Conservation (phyloP, 2,329 filamentous ascomycete species). For the Scorias spongiosa region DNA sequence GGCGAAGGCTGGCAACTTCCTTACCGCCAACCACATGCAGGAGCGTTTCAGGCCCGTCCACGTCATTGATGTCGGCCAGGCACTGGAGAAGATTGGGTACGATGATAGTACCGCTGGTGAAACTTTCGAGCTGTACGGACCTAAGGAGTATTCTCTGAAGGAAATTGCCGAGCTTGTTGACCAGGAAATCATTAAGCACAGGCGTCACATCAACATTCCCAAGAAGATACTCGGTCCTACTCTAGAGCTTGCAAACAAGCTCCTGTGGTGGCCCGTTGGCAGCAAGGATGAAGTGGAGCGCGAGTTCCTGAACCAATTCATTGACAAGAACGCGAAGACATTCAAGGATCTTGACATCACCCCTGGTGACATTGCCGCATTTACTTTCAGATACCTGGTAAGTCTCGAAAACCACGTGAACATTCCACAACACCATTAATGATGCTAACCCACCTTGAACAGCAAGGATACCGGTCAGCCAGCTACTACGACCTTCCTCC, state of each 20-base stretch:
- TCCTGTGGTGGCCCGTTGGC: constrained; percentile 76
- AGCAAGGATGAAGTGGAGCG: constrained; percentile 77
- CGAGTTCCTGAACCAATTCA: constrained; percentile 83
- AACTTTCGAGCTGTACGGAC: constrained; percentile 89
- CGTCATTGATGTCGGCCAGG: constrained; percentile 76
- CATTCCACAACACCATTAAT: background rate
- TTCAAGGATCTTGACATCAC: constrained; percentile 88
- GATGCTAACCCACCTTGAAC: constrained; percentile 21
- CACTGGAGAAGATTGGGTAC: constrained; percentile 76
- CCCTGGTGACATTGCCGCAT: constrained; percentile 68
- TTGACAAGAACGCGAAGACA: constrained; percentile 84
- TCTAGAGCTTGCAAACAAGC: constrained; percentile 60
- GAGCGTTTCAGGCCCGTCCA: constrained; percentile 87
- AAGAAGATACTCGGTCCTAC: constrained; percentile 63
- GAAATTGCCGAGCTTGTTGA: constrained; percentile 82
- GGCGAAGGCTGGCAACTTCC: constrained; percentile 61
- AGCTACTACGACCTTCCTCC: constrained; percentile 88
- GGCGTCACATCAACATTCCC: constrained; percentile 82
- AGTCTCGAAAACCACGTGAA: constrained; percentile 20
- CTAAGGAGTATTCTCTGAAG: constrained; percentile 76
- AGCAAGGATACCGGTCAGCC: constrained; percentile 83
- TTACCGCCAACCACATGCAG: constrained; percentile 87
- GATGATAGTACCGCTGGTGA: constrained; percentile 82
- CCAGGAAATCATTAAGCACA: constrained; percentile 78
- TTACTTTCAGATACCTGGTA: constrained; percentile 90